phyloP scores from a whole-genome alignment of 2,329 filamentous ascomycete genomes.

The Pestalotiopsis sp. region DNA sequence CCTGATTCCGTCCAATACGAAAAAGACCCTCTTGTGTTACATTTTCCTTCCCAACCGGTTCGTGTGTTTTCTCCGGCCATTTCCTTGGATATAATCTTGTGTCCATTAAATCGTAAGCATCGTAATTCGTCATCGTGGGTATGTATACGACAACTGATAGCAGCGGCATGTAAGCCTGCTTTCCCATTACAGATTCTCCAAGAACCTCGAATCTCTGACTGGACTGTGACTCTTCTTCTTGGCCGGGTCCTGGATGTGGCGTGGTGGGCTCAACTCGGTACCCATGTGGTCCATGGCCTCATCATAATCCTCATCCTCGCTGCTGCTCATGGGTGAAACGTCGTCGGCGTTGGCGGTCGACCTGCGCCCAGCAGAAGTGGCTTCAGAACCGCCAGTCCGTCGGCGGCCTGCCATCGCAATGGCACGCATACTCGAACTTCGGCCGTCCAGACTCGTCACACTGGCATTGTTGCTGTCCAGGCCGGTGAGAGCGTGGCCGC shows the following conservation, averaged over 20 bases:
- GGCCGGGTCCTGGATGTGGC: slow-evolving; percentile 33
- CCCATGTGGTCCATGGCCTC: slow-evolving; percentile 47
- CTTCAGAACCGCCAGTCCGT: slow-evolving; percentile 22
- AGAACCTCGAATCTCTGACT: slow-evolving; percentile 58
- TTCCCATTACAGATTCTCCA: slow-evolving; percentile 49
- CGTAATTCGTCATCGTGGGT: neutral
- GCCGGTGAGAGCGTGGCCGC: slow-evolving; percentile 49
- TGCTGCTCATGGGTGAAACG: slow-evolving; percentile 30
- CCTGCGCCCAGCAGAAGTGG: slow-evolving; percentile 12
- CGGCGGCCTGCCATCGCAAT: slow-evolving; percentile 46
- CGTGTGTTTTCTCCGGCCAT: neutral
- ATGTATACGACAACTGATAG: neutral
- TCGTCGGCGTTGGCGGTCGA: slow-evolving; percentile 22
- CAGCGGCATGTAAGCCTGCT: neutral
- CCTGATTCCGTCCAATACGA: neutral
- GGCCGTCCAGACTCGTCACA: slow-evolving; percentile 42
- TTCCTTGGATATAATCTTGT: neutral
- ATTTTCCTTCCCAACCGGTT: neutral
- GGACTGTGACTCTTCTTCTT: slow-evolving; percentile 51
- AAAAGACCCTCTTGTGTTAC: neutral
- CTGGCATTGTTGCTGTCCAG: slow-evolving; percentile 45
- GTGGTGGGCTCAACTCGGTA: slow-evolving; percentile 37
- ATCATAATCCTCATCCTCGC: slow-evolving; percentile 38
- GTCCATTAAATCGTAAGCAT: neutral
- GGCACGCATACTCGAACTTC: slow-evolving; percentile 45